Conservation (phyloP, 108 stramenopile genomes). For the Nannochloropsis salina region DNA sequence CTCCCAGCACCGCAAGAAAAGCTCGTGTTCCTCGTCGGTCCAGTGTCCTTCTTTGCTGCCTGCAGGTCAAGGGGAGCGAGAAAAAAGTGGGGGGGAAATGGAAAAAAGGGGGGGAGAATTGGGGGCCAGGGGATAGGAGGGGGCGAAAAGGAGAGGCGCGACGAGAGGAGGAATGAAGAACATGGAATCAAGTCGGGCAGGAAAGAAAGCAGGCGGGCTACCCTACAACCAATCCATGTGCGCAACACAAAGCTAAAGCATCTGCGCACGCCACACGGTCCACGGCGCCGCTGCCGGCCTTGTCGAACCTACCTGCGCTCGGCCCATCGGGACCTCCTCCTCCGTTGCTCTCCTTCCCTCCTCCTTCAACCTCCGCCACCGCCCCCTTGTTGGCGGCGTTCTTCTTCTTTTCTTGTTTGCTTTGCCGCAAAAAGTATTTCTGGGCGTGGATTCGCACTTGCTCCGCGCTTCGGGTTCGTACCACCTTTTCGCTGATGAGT, state of each 20-base stretch:
- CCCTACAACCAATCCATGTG: too few relatives aligned
- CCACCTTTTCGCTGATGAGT: not conserved
- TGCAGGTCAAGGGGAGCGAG: not conserved
- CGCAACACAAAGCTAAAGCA: too few relatives aligned
- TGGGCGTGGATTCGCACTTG: slow-evolving; percentile 28
- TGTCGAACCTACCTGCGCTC: too few relatives aligned
- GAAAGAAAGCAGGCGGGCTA: too few relatives aligned
- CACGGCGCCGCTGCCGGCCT: too few relatives aligned
- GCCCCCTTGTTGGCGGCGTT: slow-evolving; percentile 12
- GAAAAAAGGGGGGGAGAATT: too few relatives aligned
- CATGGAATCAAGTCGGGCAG: too few relatives aligned
- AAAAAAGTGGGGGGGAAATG: too few relatives aligned
- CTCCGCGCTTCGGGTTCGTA: slow-evolving; percentile 11
- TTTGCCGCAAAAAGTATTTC: slow-evolving; percentile 24
- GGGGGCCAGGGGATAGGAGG: too few relatives aligned
- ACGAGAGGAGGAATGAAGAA: too few relatives aligned
- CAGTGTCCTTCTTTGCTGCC: slow-evolving; percentile 33
- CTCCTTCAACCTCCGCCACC: slow-evolving; percentile 19
- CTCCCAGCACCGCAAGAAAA: slow-evolving; percentile 15
- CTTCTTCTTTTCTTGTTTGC: not conserved
- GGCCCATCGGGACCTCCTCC: not conserved
- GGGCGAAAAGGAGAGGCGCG: too few relatives aligned
- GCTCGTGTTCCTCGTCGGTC: slow-evolving; percentile 44
- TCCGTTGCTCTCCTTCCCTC: not conserved
- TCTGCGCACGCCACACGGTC: too few relatives aligned